Evolutionary conservation across 2,329 filamentous ascomycete species (phyloP).

Genomic region (Aureobasidium vineae): DNA sequence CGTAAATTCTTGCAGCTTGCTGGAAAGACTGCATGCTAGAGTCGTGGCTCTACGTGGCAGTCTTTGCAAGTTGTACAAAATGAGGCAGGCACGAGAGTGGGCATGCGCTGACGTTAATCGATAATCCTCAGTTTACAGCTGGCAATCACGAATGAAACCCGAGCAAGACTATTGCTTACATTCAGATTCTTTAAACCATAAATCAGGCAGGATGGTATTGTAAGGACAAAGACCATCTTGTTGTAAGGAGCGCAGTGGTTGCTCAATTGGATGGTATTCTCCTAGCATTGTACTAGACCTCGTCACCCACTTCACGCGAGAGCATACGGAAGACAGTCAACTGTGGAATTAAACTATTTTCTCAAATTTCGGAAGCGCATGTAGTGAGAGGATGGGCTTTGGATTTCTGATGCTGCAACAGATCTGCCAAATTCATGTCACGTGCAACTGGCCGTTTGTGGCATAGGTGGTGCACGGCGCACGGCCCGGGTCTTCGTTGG

Average conservation of each 20-base stretch:
- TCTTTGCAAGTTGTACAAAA: neutral
- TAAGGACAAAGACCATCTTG: neutral
- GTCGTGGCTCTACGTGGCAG: neutral
- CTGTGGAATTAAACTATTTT: neutral
- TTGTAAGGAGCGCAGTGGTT: neutral
- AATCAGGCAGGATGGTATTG: neutral
- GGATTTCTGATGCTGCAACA: neutral
- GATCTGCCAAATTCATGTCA: no score
- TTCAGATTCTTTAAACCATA: neutral
- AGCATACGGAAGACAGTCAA: neutral
- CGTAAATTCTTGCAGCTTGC: neutral
- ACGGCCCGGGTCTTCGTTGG: neutral
- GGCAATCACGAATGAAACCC: neutral
- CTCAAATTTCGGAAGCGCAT: neutral
- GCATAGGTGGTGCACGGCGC: neutral
- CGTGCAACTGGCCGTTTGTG: neutral
- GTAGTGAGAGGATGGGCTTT: neutral
- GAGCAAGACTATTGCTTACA: neutral
- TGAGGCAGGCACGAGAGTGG: neutral
- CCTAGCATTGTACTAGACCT: neutral
- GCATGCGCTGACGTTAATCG: neutral
- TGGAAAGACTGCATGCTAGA: neutral
- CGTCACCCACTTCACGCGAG: neutral
- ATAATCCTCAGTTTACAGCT: neutral
- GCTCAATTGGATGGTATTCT: neutral